A percentile compares a stretch with the other conserved stretches of the same genome.
Conservation (phyloP, 768 basidiomycete genomes). For the Rhizopogon vulgaris region DNA sequence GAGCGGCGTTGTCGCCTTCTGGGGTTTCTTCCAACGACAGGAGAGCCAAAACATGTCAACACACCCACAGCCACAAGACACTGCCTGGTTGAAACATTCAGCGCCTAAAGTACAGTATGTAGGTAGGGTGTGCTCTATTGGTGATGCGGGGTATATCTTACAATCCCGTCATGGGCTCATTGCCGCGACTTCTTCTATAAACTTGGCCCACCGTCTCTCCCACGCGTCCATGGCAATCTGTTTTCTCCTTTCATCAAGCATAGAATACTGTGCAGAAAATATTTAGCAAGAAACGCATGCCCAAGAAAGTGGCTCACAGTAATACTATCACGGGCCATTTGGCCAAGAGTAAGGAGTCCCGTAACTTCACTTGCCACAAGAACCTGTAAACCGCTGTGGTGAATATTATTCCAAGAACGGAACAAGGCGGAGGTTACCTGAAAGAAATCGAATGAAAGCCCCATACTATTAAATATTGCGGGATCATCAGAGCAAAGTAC, state of each 20-base stretch:
- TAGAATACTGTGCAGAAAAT: conserved; percentile 39
- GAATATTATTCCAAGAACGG: background rate
- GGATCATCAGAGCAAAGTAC: conserved; percentile 71
- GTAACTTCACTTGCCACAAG: conserved; percentile 59
- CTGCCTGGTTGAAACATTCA: too few species aligned
- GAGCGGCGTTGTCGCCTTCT: background rate
- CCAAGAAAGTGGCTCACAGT: conserved; percentile 29
- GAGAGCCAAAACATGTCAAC: background rate
- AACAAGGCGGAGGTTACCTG: conserved; percentile 37
- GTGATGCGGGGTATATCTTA: background rate
- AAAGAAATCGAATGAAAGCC: conserved; percentile 69
- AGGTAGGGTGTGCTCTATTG: too few species aligned
- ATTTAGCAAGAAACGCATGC: background rate
- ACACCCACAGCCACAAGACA: conserved; percentile 1
- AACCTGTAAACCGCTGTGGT: conserved; percentile 30
- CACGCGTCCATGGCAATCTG: conserved; percentile 33
- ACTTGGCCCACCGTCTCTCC: conserved; percentile 41
- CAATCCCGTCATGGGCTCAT: conserved; percentile 12
- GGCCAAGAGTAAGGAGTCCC: conserved; percentile 52
- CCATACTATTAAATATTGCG: conserved; percentile 66
- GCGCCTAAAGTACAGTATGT: too few species aligned
- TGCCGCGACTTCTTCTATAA: conserved; percentile 31
- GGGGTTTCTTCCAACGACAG: background rate
- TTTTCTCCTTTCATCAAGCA: conserved; percentile 41
- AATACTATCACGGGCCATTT: conserved; percentile 58